phyloP scores from a whole-genome alignment of 2,329 filamentous ascomycete genomes.

The Aspergillus brunneoviolaceus region DNA sequence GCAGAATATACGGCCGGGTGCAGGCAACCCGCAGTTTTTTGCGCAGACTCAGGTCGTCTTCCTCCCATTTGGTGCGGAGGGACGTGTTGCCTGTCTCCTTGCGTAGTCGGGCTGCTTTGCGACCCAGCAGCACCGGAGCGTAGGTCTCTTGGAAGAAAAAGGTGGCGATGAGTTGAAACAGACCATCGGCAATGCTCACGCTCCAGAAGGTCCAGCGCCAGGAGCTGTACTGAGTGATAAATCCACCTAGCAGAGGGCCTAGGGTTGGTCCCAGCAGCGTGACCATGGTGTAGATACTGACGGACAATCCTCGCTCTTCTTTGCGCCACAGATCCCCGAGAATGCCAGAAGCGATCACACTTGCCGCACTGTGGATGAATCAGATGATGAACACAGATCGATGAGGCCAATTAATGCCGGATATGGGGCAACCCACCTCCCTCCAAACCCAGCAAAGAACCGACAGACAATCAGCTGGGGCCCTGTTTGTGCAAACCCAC shows the following conservation, averaged over 20 bases:
- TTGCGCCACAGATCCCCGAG: conserved; percentile 58
- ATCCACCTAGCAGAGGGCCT: conserved; percentile 65
- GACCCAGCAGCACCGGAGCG: conserved; percentile 49
- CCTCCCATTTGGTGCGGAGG: too few species aligned
- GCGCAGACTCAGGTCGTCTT: too few species aligned
- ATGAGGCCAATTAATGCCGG: conserved; percentile 8
- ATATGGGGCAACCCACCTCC: conserved; percentile 20
- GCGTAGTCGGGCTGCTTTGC: not conserved
- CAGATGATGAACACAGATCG: too few species aligned
- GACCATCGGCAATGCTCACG: conserved; percentile 61
- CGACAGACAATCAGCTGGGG: conserved; percentile 58
- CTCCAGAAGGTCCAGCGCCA: conserved; percentile 75
- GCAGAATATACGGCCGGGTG: conserved; percentile 53
- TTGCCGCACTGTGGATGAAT: too few species aligned
- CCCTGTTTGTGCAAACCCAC: conserved; percentile 55
- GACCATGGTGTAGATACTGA: conserved; percentile 62
- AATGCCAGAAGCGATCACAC: conserved; percentile 26
- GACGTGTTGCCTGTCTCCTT: not conserved
- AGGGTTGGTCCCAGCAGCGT: conserved; percentile 65
- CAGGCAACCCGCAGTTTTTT: not conserved
- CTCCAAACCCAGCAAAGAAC: conserved; percentile 59
- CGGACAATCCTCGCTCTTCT: conserved; percentile 62
- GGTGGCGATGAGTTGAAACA: conserved; percentile 62
- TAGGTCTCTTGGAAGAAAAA: conserved; percentile 67
- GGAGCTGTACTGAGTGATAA: conserved; percentile 60